Evolutionary conservation across 768 basidiomycete genomes (phyloP).

Genomic region (Xerocomus spinulosus): DNA sequence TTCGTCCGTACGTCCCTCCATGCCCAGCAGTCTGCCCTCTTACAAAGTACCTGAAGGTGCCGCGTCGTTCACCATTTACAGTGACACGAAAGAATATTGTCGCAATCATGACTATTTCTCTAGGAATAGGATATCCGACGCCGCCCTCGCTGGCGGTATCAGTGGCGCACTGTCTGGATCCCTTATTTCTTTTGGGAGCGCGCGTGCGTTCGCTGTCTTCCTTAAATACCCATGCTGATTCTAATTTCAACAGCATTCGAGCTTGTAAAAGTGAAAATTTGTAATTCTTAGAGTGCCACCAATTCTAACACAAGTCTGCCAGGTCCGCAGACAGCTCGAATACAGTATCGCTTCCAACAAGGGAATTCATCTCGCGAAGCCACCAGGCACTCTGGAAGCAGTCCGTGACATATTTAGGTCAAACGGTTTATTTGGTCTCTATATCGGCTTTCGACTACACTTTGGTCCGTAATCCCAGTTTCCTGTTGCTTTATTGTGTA

Average conservation of each 20-base stretch:
- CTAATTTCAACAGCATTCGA: constrained; percentile 63
- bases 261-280: constrained; percentile 77
- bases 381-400: constrained; percentile 75
- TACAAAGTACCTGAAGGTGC: constrained; percentile 50
- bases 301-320: constrained; percentile 14
- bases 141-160: constrained; percentile 71
- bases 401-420: constrained; percentile 71
- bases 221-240: constrained; percentile 18
- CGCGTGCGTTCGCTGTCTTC: constrained; percentile 55
- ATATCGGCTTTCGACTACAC: constrained; percentile 85
- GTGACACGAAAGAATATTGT: constrained; percentile 72
- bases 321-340: constrained; percentile 91
- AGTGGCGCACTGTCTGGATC: constrained; percentile 88
- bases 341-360: constrained; percentile 84
- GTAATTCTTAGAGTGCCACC: not conserved
- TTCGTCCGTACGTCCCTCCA: constrained; percentile 75
- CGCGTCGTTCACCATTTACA: constrained; percentile 89
- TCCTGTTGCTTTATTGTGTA: constrained; percentile 1
- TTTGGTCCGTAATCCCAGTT: constrained; percentile 49
- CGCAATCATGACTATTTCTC: constrained; percentile 54
- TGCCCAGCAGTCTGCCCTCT: not conserved
- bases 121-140: constrained; percentile 59
- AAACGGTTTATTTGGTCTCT: constrained; percentile 63
- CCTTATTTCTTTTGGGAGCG: constrained; percentile 82
- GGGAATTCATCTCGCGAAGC: constrained; percentile 63